A percentile compares a stretch with the other conserved stretches of the same genome.
Conservation (phyloP, 2,329 filamentous ascomycete genomes). For the Hymenoscyphus infarciens region DNA sequence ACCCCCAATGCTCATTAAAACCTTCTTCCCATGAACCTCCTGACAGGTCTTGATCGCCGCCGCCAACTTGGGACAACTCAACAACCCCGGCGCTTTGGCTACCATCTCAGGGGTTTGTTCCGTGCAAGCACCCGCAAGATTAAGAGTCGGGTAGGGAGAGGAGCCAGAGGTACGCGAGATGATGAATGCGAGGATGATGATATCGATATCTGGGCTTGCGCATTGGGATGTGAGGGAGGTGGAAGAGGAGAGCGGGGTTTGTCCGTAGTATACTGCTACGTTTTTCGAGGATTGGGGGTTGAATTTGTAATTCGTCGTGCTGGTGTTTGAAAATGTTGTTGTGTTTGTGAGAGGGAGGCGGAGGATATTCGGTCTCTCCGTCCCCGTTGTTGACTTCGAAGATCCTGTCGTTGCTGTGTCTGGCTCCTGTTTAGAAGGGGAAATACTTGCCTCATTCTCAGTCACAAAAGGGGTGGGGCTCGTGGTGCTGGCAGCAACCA, state of each 20-base stretch:
- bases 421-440: neutral
- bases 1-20: conserved; percentile 40
- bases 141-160: conserved; percentile 22
- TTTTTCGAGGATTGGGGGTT: conserved; percentile 28
- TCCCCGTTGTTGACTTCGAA: neutral
- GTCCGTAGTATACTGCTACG: conserved; percentile 37
- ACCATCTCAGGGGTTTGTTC: conserved; percentile 34
- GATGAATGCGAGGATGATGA: conserved; percentile 35
- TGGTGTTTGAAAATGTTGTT: conserved; percentile 1
- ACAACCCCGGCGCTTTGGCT: conserved; percentile 37
- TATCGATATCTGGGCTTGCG: conserved; percentile 35
- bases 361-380: neutral
- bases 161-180: conserved; percentile 13
- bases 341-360: neutral
- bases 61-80: conserved; percentile 39
- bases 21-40: conserved; percentile 36
- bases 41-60: conserved; percentile 36
- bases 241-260: conserved; percentile 28
- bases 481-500: conserved; percentile 13
- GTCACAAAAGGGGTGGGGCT: neutral
- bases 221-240: conserved; percentile 34
- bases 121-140: conserved; percentile 37
- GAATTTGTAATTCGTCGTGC: conserved; percentile 27
- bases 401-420: neutral
- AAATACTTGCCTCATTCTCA: neutral